Percentiles rank a stretch among this genome's conserved stretches.
Conservation (phyloP, 2,329 filamentous ascomycete species). For the Pyricularia sp. region DNA sequence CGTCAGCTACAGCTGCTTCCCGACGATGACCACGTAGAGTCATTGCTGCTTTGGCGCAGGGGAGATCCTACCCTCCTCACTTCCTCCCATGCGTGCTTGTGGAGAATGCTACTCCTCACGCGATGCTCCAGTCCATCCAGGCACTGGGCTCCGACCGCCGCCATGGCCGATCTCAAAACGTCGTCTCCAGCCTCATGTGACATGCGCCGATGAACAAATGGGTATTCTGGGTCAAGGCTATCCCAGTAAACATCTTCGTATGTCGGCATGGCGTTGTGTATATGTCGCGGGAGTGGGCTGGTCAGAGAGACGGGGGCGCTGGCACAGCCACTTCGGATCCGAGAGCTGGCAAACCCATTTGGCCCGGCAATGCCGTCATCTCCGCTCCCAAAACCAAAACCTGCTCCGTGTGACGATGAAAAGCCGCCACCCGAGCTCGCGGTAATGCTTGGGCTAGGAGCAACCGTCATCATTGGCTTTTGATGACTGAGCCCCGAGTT, state of each 20-base stretch:
- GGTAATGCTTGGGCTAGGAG: conserved; percentile 9
- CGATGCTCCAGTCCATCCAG: conserved; percentile 38
- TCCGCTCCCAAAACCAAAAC: conserved; percentile 8
- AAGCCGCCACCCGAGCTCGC: conserved; percentile 8
- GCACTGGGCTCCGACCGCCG: conserved; percentile 45
- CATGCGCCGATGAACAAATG: conserved; percentile 39
- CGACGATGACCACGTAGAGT: neutral
- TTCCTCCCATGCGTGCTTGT: conserved; percentile 41
- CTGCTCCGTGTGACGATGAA: neutral
- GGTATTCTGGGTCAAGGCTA: conserved; percentile 35
- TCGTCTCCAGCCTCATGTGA: conserved; percentile 33
- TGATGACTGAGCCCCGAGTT: conserved; percentile 28
- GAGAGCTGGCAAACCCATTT: conserved; percentile 21
- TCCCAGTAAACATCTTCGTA: conserved; percentile 47
- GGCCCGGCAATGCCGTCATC: conserved; percentile 9
- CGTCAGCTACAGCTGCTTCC: conserved; percentile 5
- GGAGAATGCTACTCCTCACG: conserved; percentile 37
- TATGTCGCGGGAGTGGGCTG: conserved; percentile 23
- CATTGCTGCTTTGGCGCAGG: neutral
- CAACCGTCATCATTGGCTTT: conserved; percentile 28
- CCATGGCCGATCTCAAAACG: conserved; percentile 43
- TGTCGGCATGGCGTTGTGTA: conserved; percentile 33
- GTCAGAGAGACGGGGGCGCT: conserved; percentile 15
- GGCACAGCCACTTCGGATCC: conserved; percentile 20
- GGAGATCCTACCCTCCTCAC: conserved; percentile 35